Evolutionary conservation across 2,329 filamentous ascomycete genomes (phyloP).

Genomic region (Geosmithia flava): DNA sequence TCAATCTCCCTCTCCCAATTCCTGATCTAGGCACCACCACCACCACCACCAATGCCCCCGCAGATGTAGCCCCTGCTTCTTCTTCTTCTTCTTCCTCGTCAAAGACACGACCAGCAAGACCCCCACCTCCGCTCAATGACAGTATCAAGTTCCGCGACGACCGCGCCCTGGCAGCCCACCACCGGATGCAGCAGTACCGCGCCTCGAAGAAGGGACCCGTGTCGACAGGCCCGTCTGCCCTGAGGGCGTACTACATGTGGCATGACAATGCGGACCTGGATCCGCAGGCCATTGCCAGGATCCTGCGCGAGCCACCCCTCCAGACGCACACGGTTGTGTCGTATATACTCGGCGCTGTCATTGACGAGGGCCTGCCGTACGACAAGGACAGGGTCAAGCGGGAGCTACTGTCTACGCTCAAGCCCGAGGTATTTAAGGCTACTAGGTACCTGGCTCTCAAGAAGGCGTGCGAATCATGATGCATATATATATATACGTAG

Average conservation of each 20-base stretch:
- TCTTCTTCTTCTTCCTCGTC: not conserved
- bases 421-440: conserved; percentile 5
- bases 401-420: conserved; percentile 28
- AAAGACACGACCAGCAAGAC: conserved; percentile 6
- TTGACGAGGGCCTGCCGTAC: conserved; percentile 35
- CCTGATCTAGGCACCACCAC: not conserved
- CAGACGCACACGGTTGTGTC: conserved; percentile 38
- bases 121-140: not conserved
- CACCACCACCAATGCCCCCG: not conserved
- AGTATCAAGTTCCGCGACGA: conserved; percentile 16
- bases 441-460: conserved; percentile 15
- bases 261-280: conserved; percentile 34
- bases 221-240: conserved; percentile 14
- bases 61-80: not conserved
- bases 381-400: conserved; percentile 28
- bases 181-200: conserved; percentile 22
- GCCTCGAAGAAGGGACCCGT: conserved; percentile 11
- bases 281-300: conserved; percentile 33
- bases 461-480: conserved; percentile 4
- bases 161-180: conserved; percentile 29
- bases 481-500: not conserved
- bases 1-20: conserved; percentile 33
- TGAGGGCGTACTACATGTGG: conserved; percentile 57
- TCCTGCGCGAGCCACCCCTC: conserved; percentile 50
- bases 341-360: conserved; percentile 47